phyloP scores from a whole-genome alignment of 495 filamentous ascomycete species.

The Chlorociboria aeruginascens region DNA sequence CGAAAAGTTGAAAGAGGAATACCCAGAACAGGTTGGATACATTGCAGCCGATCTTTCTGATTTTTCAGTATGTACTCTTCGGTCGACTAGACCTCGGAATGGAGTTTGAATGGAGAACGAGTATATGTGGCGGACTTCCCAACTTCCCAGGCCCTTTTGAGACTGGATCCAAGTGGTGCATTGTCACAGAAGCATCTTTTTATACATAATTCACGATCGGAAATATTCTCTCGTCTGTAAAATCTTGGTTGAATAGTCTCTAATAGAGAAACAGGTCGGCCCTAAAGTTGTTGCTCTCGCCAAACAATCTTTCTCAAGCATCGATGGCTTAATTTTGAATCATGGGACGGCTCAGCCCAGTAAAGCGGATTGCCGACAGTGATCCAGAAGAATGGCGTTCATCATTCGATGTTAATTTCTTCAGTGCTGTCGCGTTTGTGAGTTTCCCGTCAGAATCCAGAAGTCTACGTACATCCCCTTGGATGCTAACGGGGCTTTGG shows the following conservation, averaged over 20 bases:
- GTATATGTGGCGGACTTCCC: too few species aligned
- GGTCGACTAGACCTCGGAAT: too few species aligned
- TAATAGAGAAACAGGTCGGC: conserved; percentile 32
- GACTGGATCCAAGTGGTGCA: too few species aligned
- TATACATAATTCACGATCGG: too few species aligned
- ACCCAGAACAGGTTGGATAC: conserved; percentile 54
- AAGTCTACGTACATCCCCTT: background rate
- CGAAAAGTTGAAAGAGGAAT: conserved; percentile 49
- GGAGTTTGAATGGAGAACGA: too few species aligned
- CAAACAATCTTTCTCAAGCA: conserved; percentile 47
- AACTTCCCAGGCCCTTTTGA: too few species aligned
- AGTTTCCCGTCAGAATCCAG: conserved; percentile 15
- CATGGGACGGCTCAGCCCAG: conserved; percentile 69
- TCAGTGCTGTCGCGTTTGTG: conserved; percentile 70
- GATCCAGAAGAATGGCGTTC: conserved; percentile 59
- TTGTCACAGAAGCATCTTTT: too few species aligned
- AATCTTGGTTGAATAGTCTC: background rate
- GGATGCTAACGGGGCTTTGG: background rate
- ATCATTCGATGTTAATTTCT: conserved; percentile 74
- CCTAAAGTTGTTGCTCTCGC: conserved; percentile 51
- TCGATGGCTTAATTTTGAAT: conserved; percentile 81
- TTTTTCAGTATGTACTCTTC: conserved; percentile 30
- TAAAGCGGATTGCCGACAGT: conserved; percentile 55
- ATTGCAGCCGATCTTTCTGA: conserved; percentile 69
- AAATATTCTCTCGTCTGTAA: background rate